phyloP scores from a whole-genome alignment of 139 green algal species.

The Mesotaenium endlicherianum region DNA sequence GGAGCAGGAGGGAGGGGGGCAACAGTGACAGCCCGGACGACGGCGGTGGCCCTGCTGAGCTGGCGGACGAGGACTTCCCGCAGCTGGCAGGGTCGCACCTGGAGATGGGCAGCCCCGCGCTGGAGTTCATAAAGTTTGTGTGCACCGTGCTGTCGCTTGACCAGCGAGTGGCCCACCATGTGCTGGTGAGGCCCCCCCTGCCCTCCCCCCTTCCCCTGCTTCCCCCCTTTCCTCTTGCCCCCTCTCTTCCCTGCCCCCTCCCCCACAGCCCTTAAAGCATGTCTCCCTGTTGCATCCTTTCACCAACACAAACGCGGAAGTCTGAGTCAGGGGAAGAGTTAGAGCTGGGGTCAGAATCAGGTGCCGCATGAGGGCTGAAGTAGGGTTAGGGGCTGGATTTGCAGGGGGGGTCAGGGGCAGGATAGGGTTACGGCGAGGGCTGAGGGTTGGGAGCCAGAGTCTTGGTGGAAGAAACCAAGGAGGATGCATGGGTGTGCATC shows the following conservation, averaged over 20 bases:
- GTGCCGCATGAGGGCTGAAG: no score
- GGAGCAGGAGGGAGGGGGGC: neutral
- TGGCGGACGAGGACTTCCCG: slow-evolving; percentile 69
- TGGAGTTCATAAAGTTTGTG: slow-evolving; percentile 79
- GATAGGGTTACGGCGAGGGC: no score
- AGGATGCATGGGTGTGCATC: no score
- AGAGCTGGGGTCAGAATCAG: no score
- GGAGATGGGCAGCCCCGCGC: slow-evolving; percentile 72
- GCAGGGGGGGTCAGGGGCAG: no score
- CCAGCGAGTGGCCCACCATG: slow-evolving; percentile 53
- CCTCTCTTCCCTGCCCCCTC: neutral
- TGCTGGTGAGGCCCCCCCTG: slow-evolving; percentile 59
- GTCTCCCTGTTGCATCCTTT: no score
- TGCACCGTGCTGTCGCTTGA: slow-evolving; percentile 80
- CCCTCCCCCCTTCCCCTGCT: neutral
- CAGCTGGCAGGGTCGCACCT: slow-evolving; percentile 76
- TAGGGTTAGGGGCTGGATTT: no score
- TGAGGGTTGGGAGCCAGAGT: no score
- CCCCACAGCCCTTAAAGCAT: neutral
- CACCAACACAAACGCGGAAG: no score
- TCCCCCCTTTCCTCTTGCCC: neutral
- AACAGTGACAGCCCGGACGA: neutral
- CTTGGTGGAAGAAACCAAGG: no score
- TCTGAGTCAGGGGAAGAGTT: no score
- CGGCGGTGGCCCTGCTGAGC: neutral